phyloP scores from a whole-genome alignment of 2,329 filamentous ascomycete species.

The Ascochyta koolunga region DNA sequence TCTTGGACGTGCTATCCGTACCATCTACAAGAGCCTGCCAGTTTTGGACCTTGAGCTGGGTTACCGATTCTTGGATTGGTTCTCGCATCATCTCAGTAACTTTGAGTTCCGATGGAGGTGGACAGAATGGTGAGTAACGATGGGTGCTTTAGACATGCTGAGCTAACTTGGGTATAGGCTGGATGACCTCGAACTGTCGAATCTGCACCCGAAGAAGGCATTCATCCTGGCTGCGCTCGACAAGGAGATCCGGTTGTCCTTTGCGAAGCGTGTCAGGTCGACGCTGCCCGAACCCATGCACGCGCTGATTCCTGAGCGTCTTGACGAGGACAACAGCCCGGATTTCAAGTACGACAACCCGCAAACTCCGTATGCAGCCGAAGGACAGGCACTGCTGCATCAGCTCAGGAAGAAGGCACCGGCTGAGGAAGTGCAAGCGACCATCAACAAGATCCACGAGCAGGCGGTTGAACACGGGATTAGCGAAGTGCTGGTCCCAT shows the following conservation, averaged over 20 bases:
- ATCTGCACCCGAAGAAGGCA: slow-evolving; percentile 85
- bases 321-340: slow-evolving; percentile 93
- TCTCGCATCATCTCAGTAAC: slow-evolving; percentile 95
- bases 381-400: slow-evolving; percentile 81
- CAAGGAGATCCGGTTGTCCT: slow-evolving; percentile 95
- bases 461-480: slow-evolving; percentile 73
- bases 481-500: slow-evolving; percentile 77
- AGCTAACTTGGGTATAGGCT: slow-evolving; percentile 56
- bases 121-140: slow-evolving; percentile 79
- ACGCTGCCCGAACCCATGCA: slow-evolving; percentile 87
- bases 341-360: slow-evolving; percentile 88
- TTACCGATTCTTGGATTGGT: slow-evolving; percentile 95
- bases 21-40: slow-evolving; percentile 81
- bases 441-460: slow-evolving; percentile 82
- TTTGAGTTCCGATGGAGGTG: slow-evolving; percentile 99
- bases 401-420: slow-evolving; percentile 83
- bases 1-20: slow-evolving; percentile 89
- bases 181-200: slow-evolving; percentile 78
- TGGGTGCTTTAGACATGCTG: too few relatives aligned
- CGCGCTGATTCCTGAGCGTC: slow-evolving; percentile 78
- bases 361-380: slow-evolving; percentile 78
- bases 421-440: slow-evolving; percentile 82
- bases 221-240: slow-evolving; percentile 91
- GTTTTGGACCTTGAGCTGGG: slow-evolving; percentile 85
- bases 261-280: slow-evolving; percentile 93